Percentiles rank a stretch among this genome's conserved stretches.
phyloP scores from a whole-genome alignment of 768 basidiomycete genomes.

The Lactifluus piperatus region DNA sequence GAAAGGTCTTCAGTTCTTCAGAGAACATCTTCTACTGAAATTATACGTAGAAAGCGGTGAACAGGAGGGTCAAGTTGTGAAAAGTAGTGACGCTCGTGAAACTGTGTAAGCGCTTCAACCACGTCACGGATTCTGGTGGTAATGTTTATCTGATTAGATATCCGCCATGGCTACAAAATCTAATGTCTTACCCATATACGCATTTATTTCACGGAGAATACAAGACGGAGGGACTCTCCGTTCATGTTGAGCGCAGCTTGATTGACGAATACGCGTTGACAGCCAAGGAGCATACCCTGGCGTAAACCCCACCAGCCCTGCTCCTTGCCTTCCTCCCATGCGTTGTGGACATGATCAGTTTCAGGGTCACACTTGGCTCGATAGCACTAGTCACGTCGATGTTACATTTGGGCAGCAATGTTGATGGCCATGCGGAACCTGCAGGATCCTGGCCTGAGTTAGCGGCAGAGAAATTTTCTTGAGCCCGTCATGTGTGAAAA shows the following conservation, averaged over 20 bases:
- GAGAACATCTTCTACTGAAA: slow-evolving; percentile 7
- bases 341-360: no score
- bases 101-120: background rate
- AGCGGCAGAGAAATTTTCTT: no score
- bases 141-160: slow-evolving; percentile 13
- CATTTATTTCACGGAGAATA: slow-evolving; percentile 34
- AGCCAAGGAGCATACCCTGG: slow-evolving; percentile 38
- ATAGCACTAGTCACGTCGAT: no score
- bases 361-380: no score
- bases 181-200: slow-evolving; percentile 37
- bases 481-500: no score
- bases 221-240: no score
- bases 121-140: background rate
- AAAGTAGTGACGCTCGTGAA: background rate
- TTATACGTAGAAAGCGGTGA: background rate
- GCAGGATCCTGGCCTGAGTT: no score
- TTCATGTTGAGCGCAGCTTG: no score
- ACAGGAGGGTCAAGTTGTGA: no score
- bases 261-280: no score
- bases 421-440: no score
- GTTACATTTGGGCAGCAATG: no score
- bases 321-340: slow-evolving; percentile 56
- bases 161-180: background rate
- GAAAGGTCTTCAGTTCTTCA: slow-evolving; percentile 16
- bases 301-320: slow-evolving; percentile 50